These are phyloP conservation scores for Globisporangium parvum DNA, from an alignment of 352 stramenopile genomes.

Conservation along the genomic window DNA sequence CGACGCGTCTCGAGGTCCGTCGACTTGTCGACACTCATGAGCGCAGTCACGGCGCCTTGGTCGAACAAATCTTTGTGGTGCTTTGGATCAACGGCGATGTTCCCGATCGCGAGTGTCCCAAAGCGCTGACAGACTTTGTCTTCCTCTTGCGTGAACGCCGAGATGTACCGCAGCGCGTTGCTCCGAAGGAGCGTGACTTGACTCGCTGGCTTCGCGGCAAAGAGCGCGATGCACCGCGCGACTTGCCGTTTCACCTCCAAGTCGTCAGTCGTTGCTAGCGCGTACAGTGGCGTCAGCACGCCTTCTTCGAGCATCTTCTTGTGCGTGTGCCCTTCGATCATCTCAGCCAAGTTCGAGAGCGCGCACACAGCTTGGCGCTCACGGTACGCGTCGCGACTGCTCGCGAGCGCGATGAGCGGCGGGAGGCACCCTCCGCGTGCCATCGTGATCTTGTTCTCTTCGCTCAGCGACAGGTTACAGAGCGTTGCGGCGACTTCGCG, in stretches of 20 bases:
- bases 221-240: constrained; percentile 89
- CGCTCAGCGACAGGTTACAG: constrained; percentile 92
- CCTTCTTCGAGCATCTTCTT: constrained; percentile 93
- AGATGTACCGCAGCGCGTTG: constrained; percentile 85
- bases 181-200: constrained; percentile 85
- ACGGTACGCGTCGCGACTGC: constrained; percentile 84
- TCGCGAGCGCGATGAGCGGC: constrained; percentile 86
- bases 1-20: constrained; percentile 89
- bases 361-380: constrained; percentile 91
- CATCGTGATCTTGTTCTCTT: constrained; percentile 96
- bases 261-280: constrained; percentile 63
- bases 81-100: constrained; percentile 82
- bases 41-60: constrained; percentile 80
- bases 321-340: constrained; percentile 93
- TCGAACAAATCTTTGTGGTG: constrained; percentile 93
- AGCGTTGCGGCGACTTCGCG: constrained; percentile 93
- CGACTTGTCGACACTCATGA: constrained; percentile 85
- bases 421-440: constrained; percentile 91
- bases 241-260: constrained; percentile 91
- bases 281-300: constrained; percentile 86
- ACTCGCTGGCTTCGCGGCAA: constrained; percentile 89
- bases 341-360: constrained; percentile 94
- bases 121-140: constrained; percentile 87
- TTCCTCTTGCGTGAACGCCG: constrained; percentile 73
- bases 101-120: constrained; percentile 88